Evolutionary conservation across 768 basidiomycete species (phyloP).

Genomic region (Cystobasidium tubakii): DNA sequence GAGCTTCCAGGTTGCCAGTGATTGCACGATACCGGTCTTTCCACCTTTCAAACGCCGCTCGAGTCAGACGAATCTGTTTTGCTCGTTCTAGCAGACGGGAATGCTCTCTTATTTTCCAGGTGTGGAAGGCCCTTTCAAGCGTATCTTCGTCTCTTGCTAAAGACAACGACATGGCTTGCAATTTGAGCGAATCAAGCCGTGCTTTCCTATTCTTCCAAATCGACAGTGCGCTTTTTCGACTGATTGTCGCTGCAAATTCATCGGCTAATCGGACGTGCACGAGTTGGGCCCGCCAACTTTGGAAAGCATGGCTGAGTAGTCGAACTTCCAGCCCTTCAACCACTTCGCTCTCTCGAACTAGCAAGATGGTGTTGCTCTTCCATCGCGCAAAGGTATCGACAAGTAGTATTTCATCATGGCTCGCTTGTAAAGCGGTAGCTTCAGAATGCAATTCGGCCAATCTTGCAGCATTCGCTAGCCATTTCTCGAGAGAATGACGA

Average conservation of each 20-base stretch:
- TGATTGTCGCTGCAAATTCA: not conserved
- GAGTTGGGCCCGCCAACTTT: not conserved
- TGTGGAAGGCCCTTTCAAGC: not conserved
- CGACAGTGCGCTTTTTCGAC: not conserved
- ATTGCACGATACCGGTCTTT: not conserved
- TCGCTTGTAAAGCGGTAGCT: not conserved
- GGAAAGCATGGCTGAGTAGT: not conserved
- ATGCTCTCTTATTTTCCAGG: slow-evolving; percentile 20
- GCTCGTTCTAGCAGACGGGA: slow-evolving; percentile 5
- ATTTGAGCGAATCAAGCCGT: not conserved
- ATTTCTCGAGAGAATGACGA: not conserved
- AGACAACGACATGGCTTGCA: not conserved
- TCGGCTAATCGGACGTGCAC: not conserved
- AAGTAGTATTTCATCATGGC: not conserved
- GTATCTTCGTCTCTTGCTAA: slow-evolving; percentile 6
- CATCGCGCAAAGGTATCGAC: not conserved
- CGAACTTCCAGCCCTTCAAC: not conserved
- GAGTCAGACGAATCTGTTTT: not conserved
- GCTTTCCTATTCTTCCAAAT: not conserved
- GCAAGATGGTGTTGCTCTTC: not conserved
- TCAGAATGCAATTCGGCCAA: not conserved
- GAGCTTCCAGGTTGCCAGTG: not conserved
- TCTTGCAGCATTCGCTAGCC: slow-evolving; percentile 4
- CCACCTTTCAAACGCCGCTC: not conserved
- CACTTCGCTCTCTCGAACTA: not conserved